phyloP scores from a whole-genome alignment of 805 yeast species.

The Yamadazyma philogaea region DNA sequence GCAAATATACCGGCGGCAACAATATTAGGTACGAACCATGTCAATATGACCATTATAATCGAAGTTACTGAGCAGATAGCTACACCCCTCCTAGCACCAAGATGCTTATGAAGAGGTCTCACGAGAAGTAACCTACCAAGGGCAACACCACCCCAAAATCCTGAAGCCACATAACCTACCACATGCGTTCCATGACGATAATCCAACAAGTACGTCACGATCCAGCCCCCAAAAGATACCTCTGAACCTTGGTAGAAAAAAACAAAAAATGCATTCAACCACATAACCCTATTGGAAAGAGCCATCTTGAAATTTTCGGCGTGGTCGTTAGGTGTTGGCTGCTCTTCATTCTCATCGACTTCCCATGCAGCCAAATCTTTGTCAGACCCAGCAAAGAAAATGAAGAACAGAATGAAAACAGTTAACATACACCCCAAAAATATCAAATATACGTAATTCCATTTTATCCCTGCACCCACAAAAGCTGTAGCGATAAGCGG shows the following conservation, averaged over 20 bases:
- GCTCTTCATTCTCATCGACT: conserved; percentile 13
- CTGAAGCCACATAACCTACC: conserved; percentile 64
- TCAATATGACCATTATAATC: conserved; percentile 35
- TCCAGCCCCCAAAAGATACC: conserved; percentile 69
- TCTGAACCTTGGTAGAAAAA: conserved; percentile 69
- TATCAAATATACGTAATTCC: conserved; percentile 55
- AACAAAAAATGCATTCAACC: conserved; percentile 52
- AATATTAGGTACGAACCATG: conserved; percentile 49
- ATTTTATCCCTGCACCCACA: conserved; percentile 44
- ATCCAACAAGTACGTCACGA: conserved; percentile 57
- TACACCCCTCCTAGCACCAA: conserved; percentile 48
- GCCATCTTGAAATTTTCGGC: conserved; percentile 28
- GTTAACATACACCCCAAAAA: conserved; percentile 37
- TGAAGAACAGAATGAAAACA: conserved; percentile 32
- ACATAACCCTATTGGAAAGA: conserved; percentile 32
- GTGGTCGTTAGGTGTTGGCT: not conserved
- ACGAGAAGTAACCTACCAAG: conserved; percentile 57
- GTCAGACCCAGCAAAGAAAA: conserved; percentile 49
- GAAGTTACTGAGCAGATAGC: conserved; percentile 33
- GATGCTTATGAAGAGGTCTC: conserved; percentile 28
- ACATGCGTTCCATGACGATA: conserved; percentile 47
- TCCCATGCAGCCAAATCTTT: conserved; percentile 42
- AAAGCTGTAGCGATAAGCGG: conserved; percentile 63
- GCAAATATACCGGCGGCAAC: conserved; percentile 47
- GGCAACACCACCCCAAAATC: conserved; percentile 72